These are phyloP conservation scores for Toxoplasma gondii DNA, from an alignment of 169 alveolate genomes.

Conservation along the genomic window DNA sequence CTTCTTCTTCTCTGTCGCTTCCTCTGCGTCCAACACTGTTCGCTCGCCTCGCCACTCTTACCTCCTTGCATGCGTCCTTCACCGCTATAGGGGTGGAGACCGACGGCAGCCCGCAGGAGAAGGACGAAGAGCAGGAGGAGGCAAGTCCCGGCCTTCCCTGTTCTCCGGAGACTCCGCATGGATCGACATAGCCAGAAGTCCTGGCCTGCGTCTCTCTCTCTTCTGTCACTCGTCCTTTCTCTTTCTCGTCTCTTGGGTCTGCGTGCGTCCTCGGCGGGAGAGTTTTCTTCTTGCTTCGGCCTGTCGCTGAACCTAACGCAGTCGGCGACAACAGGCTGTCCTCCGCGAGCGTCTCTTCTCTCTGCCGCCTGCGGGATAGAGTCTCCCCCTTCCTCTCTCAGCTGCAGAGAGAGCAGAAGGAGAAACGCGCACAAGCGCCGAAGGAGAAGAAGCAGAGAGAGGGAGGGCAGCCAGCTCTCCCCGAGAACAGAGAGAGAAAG, in stretches of 20 bases:
- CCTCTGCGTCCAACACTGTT: neutral
- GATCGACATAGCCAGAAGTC: neutral
- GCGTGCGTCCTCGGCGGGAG: neutral
- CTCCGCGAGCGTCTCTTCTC: neutral
- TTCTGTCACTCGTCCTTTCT: neutral
- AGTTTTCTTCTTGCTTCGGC: too few relatives aligned
- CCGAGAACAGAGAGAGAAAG: neutral
- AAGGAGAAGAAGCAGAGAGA: neutral
- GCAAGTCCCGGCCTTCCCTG: neutral
- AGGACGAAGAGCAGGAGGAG: neutral
- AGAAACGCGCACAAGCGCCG: neutral
- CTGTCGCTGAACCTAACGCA: too few relatives aligned
- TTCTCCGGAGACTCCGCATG: neutral
- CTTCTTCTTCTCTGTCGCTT: neutral
- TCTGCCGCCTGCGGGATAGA: too few relatives aligned
- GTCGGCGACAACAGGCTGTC: neutral
- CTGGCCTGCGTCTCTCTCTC: neutral
- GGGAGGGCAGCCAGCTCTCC: neutral
- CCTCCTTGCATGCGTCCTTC: neutral
- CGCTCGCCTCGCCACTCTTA: neutral
- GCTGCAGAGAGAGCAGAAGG: neutral
- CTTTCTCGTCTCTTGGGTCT: neutral
- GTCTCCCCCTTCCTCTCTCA: neutral
- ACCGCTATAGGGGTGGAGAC: slow-evolving; percentile 3
- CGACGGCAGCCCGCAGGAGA: neutral